Percentiles rank a stretch among this genome's conserved stretches.
Evolutionary conservation across 768 basidiomycete species (phyloP).

Genomic region (Butyriboletus loyo): DNA sequence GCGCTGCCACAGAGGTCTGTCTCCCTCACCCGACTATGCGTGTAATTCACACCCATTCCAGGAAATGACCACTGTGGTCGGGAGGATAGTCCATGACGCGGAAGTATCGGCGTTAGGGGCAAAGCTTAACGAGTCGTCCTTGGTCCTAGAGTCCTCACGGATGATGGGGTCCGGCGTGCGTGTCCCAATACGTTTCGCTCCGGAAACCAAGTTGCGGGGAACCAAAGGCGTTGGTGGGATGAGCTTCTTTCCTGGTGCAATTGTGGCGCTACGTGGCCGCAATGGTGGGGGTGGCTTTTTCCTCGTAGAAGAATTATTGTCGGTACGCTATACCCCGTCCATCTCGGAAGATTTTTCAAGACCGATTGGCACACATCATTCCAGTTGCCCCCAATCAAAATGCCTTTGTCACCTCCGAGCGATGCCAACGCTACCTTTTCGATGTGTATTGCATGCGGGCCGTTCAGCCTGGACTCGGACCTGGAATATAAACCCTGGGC

Average conservation of each 20-base stretch:
- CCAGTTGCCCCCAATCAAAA: conserved; percentile 63
- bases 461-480: conserved; percentile 79
- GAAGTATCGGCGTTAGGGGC: conserved; percentile 52
- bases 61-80: conserved; percentile 69
- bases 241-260: conserved; percentile 84
- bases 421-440: conserved; percentile 49
- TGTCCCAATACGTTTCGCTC: conserved; percentile 69
- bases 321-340: conserved; percentile 47
- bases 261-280: conserved; percentile 81
- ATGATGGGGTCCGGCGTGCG: conserved; percentile 63
- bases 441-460: conserved; percentile 77
- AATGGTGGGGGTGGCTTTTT: conserved; percentile 93
- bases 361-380: neutral
- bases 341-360: neutral
- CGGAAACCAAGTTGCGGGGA: conserved; percentile 61
- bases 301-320: conserved; percentile 73
- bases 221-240: conserved; percentile 58
- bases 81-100: conserved; percentile 68
- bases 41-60: conserved; percentile 23
- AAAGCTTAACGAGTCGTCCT: conserved; percentile 71
- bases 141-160: conserved; percentile 83
- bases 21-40: neutral
- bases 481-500: conserved; percentile 72
- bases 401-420: conserved; percentile 37
- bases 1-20: conserved; percentile 50